phyloP scores from a whole-genome alignment of 2,329 filamentous ascomycete species.

The Orbilia blumenaviensis region DNA sequence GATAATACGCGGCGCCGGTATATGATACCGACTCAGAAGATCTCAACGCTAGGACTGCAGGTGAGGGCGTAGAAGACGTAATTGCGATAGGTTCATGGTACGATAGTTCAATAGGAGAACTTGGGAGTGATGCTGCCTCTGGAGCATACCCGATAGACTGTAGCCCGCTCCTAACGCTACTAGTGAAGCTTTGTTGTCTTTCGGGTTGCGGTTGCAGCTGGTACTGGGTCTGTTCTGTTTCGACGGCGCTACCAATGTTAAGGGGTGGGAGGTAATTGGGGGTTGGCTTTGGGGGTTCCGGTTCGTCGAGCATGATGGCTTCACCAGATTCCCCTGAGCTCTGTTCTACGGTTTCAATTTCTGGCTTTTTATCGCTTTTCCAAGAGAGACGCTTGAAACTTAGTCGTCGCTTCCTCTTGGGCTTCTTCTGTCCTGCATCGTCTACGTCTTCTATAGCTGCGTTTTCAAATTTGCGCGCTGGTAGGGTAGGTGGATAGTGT shows the following conservation, averaged over 20 bases:
- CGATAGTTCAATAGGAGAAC: conserved; percentile 20
- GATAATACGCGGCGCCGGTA: conserved; percentile 44
- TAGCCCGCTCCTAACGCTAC: conserved; percentile 51
- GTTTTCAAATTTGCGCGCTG: conserved; percentile 8
- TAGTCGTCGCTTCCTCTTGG: conserved; percentile 41
- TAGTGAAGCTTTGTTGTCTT: conserved; percentile 46
- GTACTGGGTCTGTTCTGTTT: conserved; percentile 35
- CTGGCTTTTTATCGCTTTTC: conserved; percentile 29
- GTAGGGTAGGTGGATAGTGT: conserved; percentile 1
- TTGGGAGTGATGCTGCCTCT: conserved; percentile 37
- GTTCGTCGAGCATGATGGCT: neutral
- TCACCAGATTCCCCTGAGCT: neutral
- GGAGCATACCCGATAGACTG: conserved; percentile 51
- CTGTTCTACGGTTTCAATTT: neutral
- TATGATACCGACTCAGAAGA: conserved; percentile 44
- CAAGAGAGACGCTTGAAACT: conserved; percentile 48
- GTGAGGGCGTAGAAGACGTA: conserved; percentile 38
- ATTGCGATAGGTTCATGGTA: conserved; percentile 43
- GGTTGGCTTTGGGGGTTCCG: neutral
- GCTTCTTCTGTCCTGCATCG: conserved; percentile 23
- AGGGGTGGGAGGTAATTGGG: conserved; percentile 9
- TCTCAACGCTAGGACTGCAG: conserved; percentile 32
- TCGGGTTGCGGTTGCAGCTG: conserved; percentile 48
- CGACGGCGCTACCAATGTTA: neutral
- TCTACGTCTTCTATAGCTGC: conserved; percentile 8